phyloP scores from a whole-genome alignment of 2,329 filamentous ascomycete genomes.

The Apiospora saccharicola region DNA sequence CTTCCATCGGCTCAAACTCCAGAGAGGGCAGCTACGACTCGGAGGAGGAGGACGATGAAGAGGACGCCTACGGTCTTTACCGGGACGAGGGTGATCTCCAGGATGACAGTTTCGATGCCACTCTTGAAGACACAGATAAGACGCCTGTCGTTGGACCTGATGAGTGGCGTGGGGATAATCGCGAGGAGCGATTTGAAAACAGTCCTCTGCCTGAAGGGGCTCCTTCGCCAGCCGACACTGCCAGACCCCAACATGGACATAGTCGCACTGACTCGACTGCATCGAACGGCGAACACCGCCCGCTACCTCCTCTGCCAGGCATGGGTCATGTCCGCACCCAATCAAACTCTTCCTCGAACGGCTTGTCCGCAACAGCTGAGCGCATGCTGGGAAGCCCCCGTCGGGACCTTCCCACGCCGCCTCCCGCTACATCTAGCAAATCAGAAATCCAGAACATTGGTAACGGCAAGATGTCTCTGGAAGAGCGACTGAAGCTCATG shows the following conservation, averaged over 20 bases:
- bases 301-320: conserved; percentile 85
- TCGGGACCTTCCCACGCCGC: conserved; percentile 76
- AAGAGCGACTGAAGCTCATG: conserved; percentile 88
- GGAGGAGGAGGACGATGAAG: conserved; percentile 77
- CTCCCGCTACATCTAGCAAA: conserved; percentile 74
- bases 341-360: conserved; percentile 64
- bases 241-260: conserved; percentile 59
- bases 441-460: conserved; percentile 80
- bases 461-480: conserved; percentile 79
- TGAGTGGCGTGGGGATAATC: conserved; percentile 82
- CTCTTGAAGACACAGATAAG: conserved; percentile 94
- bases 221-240: conserved; percentile 52
- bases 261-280: conserved; percentile 75
- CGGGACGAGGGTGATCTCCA: conserved; percentile 66
- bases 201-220: conserved; percentile 70
- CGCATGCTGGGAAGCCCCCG: conserved; percentile 71
- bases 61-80: conserved; percentile 67
- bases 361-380: conserved; percentile 76
- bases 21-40: conserved; percentile 94
- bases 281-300: conserved; percentile 78
- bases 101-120: conserved; percentile 95
- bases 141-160: conserved; percentile 97
- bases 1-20: conserved; percentile 86
- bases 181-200: conserved; percentile 75
- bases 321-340: conserved; percentile 53